A percentile compares a stretch with the other conserved stretches of the same genome.
phyloP scores from a whole-genome alignment of 768 basidiomycete genomes.

The Suillus subaureus region DNA sequence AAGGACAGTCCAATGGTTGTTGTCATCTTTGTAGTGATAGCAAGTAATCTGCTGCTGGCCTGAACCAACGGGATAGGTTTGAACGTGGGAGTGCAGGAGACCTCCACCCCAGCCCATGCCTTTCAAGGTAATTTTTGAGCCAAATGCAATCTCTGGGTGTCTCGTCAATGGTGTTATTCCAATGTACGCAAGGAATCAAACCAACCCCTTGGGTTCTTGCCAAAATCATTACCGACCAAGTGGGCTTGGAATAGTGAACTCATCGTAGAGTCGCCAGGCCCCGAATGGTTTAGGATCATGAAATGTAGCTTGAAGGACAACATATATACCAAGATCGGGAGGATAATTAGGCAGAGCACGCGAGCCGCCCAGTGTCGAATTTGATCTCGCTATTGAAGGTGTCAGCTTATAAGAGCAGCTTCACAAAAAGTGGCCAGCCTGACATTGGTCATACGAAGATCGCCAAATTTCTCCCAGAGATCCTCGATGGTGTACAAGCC shows the following conservation, averaged over 20 bases:
- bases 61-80: slow-evolving; percentile 90
- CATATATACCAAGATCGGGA: slow-evolving; percentile 94
- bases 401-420: slow-evolving; percentile 5
- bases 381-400: slow-evolving; percentile 71
- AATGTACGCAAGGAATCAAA: neutral
- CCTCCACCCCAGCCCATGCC: slow-evolving; percentile 99
- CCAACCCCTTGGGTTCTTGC: slow-evolving; percentile 84
- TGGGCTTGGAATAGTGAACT: slow-evolving; percentile 98
- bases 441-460: slow-evolving; percentile 88
- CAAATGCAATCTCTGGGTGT: slow-evolving; percentile 76
- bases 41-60: slow-evolving; percentile 97
- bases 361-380: slow-evolving; percentile 89
- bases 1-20: slow-evolving; percentile 88
- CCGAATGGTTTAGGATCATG: slow-evolving; percentile 88
- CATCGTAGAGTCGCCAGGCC: slow-evolving; percentile 98
- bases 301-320: slow-evolving; percentile 96
- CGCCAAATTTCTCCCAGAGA: slow-evolving; percentile 98
- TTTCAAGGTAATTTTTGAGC: slow-evolving; percentile 90
- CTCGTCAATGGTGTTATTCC: slow-evolving; percentile 7
- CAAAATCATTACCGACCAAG: slow-evolving; percentile 91
- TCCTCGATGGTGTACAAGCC: slow-evolving; percentile 97
- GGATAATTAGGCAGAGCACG: slow-evolving; percentile 78
- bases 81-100: slow-evolving; percentile 95
- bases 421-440: slow-evolving; percentile 30
- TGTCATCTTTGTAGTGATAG: slow-evolving; percentile 99